Base-by-base conservation (phyloP, 1,284 basidiomycete species). In the Veloporphyrellus conicus region DNA sequence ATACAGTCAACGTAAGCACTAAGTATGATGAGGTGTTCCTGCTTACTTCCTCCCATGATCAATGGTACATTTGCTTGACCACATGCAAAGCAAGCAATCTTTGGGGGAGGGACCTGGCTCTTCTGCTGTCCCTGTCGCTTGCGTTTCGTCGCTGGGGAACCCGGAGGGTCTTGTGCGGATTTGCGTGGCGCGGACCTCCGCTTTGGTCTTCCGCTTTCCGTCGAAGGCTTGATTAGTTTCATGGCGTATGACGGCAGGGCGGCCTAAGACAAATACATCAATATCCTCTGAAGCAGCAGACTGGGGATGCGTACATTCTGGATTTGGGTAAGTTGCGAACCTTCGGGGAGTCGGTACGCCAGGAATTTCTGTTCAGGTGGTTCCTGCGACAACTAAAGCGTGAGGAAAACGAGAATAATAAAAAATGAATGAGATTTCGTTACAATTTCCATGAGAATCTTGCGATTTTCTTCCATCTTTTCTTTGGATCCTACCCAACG, bases 11-110 rank as follows among this genome's bases (percentile, higher is more conserved):
- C 38, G 11, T 20, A 46, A 41, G 12, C 11, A 35, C 19, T 2
- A 28, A 37, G 36, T 12, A 29, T 23, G 33, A 29, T 15, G 18
- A 12, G 28, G 14, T 33, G n/a, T 15, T n/a, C 37, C 52, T 12
- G 72, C 84, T 72, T 55, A 87, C 84, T 74, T 34, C 84, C 84
- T 50, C 82, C 82, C 60, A 81, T 71, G 49, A 86, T 77, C 27
- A 87, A 68, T 11, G 84, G 84, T n/a, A 87, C 83, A 56, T 84
- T 81, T 16, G 73, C 77, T 60, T 78, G 73, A 38, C 76, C 73
- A 60, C 84, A 87, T 6, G 75, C 64, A 23, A 73, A 66, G 53
- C 84, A 87, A 23, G 76, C 73, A 23, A 86, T 82, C 25, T 69
- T 69, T 6, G 64, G 47, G 4, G 62, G 47, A 14, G 68, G 20